These are phyloP conservation scores for Berberis thunbergii DNA, from an alignment of 164 flowering plant species.

Conservation along the genomic window DNA sequence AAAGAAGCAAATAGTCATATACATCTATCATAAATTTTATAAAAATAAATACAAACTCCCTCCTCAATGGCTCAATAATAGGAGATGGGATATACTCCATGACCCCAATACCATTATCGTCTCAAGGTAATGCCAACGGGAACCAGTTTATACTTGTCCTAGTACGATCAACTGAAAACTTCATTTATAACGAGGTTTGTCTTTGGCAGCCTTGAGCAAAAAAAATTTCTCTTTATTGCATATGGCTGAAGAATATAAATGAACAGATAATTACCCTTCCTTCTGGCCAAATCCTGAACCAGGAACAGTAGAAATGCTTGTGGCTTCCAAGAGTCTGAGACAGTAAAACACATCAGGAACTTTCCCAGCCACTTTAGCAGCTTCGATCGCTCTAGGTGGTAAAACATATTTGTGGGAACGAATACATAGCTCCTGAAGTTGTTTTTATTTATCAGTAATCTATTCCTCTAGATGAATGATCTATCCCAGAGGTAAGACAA, in stretches of 20 bases:
- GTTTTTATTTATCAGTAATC: constrained; percentile 7
- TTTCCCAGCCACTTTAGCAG: constrained; percentile 78
- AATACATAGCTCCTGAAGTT: constrained; percentile 92
- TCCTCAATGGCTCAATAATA: too few species aligned
- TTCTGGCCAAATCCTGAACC: constrained; percentile 99
- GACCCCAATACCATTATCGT: too few species aligned
- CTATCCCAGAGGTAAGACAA: not conserved
- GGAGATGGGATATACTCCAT: too few species aligned
- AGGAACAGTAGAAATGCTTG: constrained; percentile 98
- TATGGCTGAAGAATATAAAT: too few species aligned
- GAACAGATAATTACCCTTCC: constrained; percentile 57
- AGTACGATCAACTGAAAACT: too few species aligned
- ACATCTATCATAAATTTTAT: not conserved
- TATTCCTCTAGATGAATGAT: not conserved
- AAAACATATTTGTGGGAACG: constrained; percentile 92
- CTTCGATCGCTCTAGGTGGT: constrained; percentile 90
- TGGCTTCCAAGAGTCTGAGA: constrained; percentile 89
- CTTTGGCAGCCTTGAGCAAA: too few species aligned
- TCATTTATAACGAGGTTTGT: too few species aligned
- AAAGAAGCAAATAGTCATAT: not conserved
- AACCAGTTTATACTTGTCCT: too few species aligned
- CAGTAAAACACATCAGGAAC: constrained; percentile 97
- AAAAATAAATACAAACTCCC: too few species aligned
- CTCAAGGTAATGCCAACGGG: too few species aligned
- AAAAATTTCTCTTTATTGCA: too few species aligned